These are phyloP conservation scores for Nemania sp. DNA, from an alignment of 2,329 filamentous ascomycete species.

Conservation along the genomic window DNA sequence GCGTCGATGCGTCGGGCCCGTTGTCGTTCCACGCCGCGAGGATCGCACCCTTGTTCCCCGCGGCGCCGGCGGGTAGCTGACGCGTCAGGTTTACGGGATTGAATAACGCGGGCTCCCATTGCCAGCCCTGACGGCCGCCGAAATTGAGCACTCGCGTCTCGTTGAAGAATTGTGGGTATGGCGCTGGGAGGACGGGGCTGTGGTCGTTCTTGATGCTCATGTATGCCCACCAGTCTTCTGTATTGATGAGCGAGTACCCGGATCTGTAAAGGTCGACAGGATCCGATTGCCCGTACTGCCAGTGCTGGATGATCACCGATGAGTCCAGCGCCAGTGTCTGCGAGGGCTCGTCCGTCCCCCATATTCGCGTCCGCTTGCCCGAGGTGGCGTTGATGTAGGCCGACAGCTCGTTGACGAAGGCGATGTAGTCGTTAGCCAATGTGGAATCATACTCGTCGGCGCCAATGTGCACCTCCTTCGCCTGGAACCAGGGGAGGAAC, in stretches of 20 bases:
- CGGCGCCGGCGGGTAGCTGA: constrained; percentile 51
- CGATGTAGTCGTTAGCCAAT: constrained; percentile 62
- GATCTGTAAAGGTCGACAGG: constrained; percentile 54
- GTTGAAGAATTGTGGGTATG: constrained; percentile 62
- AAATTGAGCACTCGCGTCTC: constrained; percentile 59
- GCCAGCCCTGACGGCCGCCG: constrained; percentile 55
- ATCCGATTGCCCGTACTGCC: constrained; percentile 62
- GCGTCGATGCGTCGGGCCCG: constrained; percentile 60
- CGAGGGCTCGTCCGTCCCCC: constrained; percentile 63
- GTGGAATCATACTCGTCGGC: constrained; percentile 64
- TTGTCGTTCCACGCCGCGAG: constrained; percentile 63
- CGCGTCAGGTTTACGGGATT: constrained; percentile 57
- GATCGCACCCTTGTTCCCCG: constrained; percentile 53
- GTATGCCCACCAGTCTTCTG: constrained; percentile 65
- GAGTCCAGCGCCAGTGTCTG: constrained; percentile 49
- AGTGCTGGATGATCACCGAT: constrained; percentile 58
- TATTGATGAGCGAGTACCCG: constrained; percentile 58
- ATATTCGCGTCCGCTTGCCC: constrained; percentile 63
- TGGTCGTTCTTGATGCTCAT: constrained; percentile 67
- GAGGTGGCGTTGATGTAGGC: constrained; percentile 54
- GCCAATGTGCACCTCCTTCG: constrained; percentile 66
- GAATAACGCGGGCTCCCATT: constrained; percentile 60
- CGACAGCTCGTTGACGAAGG: constrained; percentile 64
- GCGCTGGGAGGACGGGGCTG: constrained; percentile 58
- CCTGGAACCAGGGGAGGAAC: constrained; percentile 67